Conservation (phyloP, 2,329 filamentous ascomycete species). For the Huntiella moniliformis region DNA sequence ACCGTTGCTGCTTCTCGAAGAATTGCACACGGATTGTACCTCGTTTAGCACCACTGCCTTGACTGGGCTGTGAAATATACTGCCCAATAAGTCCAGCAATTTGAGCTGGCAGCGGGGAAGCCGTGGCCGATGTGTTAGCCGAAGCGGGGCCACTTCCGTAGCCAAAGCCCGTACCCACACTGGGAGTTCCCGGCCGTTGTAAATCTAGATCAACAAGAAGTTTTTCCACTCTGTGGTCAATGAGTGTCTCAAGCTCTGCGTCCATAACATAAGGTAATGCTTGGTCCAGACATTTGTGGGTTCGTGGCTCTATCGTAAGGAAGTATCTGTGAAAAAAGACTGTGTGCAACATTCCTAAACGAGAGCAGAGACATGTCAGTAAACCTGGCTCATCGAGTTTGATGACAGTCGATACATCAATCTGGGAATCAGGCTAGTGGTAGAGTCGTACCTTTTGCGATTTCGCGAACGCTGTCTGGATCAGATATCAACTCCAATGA, state of each 20-base stretch:
- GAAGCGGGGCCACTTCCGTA: constrained; percentile 12
- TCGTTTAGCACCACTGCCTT: constrained; percentile 36
- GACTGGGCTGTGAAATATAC: neutral
- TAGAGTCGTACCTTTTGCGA: constrained; percentile 57
- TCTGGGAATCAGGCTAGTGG: neutral
- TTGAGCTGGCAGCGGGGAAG: constrained; percentile 8
- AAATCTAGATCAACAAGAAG: constrained; percentile 23
- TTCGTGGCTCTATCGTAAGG: constrained; percentile 62
- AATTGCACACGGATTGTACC: constrained; percentile 78
- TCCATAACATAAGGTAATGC: constrained; percentile 80
- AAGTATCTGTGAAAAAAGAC: constrained; percentile 99
- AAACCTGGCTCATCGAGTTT: neutral
- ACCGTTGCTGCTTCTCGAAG: constrained; percentile 77
- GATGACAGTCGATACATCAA: neutral
- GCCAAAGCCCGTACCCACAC: constrained; percentile 12
- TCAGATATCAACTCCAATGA: constrained; percentile 88
- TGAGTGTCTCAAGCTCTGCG: constrained; percentile 77
- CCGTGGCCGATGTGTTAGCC: constrained; percentile 1
- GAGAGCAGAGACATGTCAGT: constrained; percentile 1
- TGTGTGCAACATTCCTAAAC: constrained; percentile 69
- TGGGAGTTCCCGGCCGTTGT: neutral
- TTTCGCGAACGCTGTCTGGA: constrained; percentile 71
- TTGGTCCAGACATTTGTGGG: constrained; percentile 77
- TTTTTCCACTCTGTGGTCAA: constrained; percentile 67
- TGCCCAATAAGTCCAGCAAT: constrained; percentile 3